A percentile compares a stretch with the other conserved stretches of the same genome.
Evolutionary conservation across 805 yeast species (phyloP).

Genomic region (Nakazawaea anatomiae): DNA sequence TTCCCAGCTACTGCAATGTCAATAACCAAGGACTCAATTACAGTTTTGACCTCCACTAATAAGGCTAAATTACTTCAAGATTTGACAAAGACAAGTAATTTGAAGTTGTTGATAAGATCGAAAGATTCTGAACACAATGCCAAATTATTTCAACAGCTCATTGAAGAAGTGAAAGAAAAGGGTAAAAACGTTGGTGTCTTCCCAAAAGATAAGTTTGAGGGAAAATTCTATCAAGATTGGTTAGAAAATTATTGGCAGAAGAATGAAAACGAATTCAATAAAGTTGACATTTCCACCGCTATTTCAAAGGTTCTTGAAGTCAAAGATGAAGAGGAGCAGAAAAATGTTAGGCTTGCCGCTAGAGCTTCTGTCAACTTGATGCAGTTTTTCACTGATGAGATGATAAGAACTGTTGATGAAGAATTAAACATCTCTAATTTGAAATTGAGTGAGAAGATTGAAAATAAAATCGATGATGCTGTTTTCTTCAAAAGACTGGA

Average conservation of each 20-base stretch:
- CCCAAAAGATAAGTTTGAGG: slow-evolving; percentile 70
- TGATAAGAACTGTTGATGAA: slow-evolving; percentile 83
- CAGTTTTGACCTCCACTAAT: slow-evolving; percentile 73
- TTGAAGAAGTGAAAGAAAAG: slow-evolving; percentile 36
- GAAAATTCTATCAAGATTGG: slow-evolving; percentile 87
- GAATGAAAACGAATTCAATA: slow-evolving; percentile 30
- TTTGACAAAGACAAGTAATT: slow-evolving; percentile 33
- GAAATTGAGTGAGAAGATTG: slow-evolving; percentile 68
- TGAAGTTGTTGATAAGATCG: slow-evolving; percentile 63
- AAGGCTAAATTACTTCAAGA: slow-evolving; percentile 76
- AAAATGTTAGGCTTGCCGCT: slow-evolving; percentile 61
- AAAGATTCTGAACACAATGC: slow-evolving; percentile 78
- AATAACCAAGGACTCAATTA: slow-evolving; percentile 51
- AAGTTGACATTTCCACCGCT: slow-evolving; percentile 48
- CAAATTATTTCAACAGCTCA: slow-evolving; percentile 53
- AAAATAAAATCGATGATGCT: slow-evolving; percentile 75
- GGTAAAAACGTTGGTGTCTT: slow-evolving; percentile 58
- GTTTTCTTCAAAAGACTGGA: slow-evolving; percentile 54
- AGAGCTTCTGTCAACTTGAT: slow-evolving; percentile 74
- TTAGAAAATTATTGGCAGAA: slow-evolving; percentile 28
- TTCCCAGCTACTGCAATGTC: slow-evolving; percentile 86
- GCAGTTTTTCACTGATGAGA: slow-evolving; percentile 79
- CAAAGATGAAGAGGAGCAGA: slow-evolving; percentile 77
- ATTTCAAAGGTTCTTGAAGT: slow-evolving; percentile 57
- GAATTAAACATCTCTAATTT: slow-evolving; percentile 71